phyloP scores from a whole-genome alignment of 2,329 filamentous ascomycete genomes.

The Bipolaris victoriae region DNA sequence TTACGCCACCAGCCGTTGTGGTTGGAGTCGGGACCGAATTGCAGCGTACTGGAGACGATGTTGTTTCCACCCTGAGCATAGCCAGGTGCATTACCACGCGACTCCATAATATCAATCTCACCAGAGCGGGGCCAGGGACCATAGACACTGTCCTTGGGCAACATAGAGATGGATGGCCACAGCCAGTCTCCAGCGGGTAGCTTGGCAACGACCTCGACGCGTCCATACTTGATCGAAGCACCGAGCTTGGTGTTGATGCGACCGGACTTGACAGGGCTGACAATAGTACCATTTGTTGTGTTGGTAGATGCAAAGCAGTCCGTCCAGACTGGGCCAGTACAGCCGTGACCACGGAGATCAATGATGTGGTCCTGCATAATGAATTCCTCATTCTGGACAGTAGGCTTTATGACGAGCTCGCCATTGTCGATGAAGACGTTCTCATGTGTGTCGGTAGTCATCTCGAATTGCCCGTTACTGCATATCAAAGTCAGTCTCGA shows the following conservation, averaged over 20 bases:
- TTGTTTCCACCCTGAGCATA: constrained; percentile 81
- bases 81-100: constrained; percentile 80
- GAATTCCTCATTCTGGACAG: constrained; percentile 71
- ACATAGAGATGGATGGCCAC: constrained; percentile 92
- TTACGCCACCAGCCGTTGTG: constrained; percentile 85
- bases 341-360: constrained; percentile 71
- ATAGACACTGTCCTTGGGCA: constrained; percentile 74
- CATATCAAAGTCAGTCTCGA: constrained; percentile 33
- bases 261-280: constrained; percentile 78
- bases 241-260: constrained; percentile 77
- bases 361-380: constrained; percentile 71
- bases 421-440: constrained; percentile 77
- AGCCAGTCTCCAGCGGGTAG: constrained; percentile 82
- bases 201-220: constrained; percentile 79
- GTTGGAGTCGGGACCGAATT: constrained; percentile 76
- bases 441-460: constrained; percentile 73
- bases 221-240: constrained; percentile 77
- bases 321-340: constrained; percentile 65
- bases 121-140: constrained; percentile 79
- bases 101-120: constrained; percentile 83
- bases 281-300: constrained; percentile 75
- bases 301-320: constrained; percentile 77
- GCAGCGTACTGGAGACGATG: constrained; percentile 77
- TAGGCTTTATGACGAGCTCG: constrained; percentile 75
- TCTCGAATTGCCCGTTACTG: constrained; percentile 80